phyloP scores from a whole-genome alignment of 805 yeast genomes.

The Grigorovia jiainica region DNA sequence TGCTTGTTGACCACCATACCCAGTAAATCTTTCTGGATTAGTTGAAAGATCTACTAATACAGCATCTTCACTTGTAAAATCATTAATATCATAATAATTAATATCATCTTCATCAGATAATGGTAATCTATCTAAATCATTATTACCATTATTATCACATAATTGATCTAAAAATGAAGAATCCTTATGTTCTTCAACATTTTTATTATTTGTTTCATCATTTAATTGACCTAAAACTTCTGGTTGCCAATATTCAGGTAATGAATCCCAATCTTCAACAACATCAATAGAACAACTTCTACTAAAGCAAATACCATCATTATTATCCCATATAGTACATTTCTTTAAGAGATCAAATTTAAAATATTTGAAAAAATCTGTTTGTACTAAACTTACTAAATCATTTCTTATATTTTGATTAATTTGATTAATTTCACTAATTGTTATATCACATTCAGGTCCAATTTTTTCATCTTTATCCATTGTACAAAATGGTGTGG shows the following conservation, averaged over 20 bases:
- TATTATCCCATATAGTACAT: conserved; percentile 82
- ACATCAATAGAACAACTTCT: conserved; percentile 86
- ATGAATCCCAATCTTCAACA: conserved; percentile 59
- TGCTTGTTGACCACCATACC: conserved; percentile 89
- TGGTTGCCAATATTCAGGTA: conserved; percentile 68
- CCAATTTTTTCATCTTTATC: conserved; percentile 26
- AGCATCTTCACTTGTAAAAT: conserved; percentile 49
- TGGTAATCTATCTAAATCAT: conserved; percentile 3
- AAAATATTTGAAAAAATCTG: conserved; percentile 82
- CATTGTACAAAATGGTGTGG: conserved; percentile 25
- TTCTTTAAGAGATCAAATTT: conserved; percentile 71
- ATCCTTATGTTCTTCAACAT: conserved; percentile 26
- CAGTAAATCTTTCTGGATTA: conserved; percentile 94
- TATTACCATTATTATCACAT: conserved; percentile 20
- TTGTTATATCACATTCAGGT: conserved; percentile 33
- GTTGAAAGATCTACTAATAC: conserved; percentile 79
- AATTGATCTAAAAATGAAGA: conserved; percentile 31
- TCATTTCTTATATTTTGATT: conserved; percentile 46
- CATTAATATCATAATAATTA: conserved; percentile 64
- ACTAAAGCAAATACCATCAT: conserved; percentile 73
- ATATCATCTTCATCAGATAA: conserved; percentile 31
- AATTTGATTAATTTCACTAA: conserved; percentile 41
- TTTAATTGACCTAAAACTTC: conserved; percentile 43
- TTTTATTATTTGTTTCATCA: conserved; percentile 18
- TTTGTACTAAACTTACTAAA: conserved; percentile 48